Evolutionary conservation across 2,329 filamentous ascomycete genomes (phyloP).

Genomic region (Venturia effusa): DNA sequence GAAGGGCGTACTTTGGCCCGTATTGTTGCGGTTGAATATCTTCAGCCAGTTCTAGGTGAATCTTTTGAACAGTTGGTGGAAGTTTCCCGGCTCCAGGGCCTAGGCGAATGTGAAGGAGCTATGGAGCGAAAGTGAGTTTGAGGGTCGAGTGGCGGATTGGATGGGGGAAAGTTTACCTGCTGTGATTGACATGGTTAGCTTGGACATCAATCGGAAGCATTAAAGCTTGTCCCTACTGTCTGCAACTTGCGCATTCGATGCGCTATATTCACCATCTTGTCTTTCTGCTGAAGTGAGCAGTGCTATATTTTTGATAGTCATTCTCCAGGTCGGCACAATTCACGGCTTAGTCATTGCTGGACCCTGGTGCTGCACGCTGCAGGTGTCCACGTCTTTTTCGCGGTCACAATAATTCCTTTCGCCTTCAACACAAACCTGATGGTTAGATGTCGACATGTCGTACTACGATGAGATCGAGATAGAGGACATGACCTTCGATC

Average conservation of each 20-base stretch:
- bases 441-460: constrained; percentile 33
- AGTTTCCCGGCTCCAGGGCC: constrained; percentile 77
- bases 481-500: constrained; percentile 93
- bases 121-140: constrained; percentile 9
- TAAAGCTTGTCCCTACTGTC: constrained; percentile 44
- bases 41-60: constrained; percentile 64
- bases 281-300: neutral
- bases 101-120: constrained; percentile 66
- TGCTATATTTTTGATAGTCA: neutral
- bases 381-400: neutral
- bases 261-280: constrained; percentile 44
- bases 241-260: constrained; percentile 66
- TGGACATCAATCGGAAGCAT: constrained; percentile 12
- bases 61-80: constrained; percentile 61
- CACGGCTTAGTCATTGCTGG: neutral
- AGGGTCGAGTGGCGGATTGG: neutral
- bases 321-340: neutral
- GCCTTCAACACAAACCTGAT: neutral
- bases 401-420: too few relatives aligned
- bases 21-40: constrained; percentile 54
- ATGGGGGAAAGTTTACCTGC: neutral
- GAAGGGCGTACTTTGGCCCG: constrained; percentile 54
- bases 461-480: constrained; percentile 98
- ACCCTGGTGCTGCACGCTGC: too few relatives aligned
- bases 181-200: neutral